phyloP scores from a whole-genome alignment of 2,329 filamentous ascomycete genomes.

The Parastagonospora nodorum region DNA sequence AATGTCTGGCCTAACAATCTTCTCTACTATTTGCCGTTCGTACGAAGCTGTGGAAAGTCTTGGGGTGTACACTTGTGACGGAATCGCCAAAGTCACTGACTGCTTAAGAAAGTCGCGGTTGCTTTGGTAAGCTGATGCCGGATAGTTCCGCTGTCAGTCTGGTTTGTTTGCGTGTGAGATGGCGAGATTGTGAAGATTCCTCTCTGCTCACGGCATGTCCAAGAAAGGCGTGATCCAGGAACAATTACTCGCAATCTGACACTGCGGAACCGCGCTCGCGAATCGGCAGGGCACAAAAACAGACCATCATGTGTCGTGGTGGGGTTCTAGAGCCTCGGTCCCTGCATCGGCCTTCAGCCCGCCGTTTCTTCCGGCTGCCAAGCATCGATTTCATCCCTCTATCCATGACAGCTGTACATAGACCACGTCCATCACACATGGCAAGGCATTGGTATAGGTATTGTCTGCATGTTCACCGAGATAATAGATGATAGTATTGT shows the following conservation, averaged over 20 bases:
- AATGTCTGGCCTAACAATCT: not conserved
- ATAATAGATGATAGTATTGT: not conserved
- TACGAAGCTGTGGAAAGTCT: not conserved
- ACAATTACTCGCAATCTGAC: not conserved
- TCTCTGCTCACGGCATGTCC: too few species aligned
- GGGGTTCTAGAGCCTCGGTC: slow-evolving; percentile 11
- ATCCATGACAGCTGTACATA: not conserved
- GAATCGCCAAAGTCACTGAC: slow-evolving; percentile 5
- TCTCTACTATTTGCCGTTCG: not conserved
- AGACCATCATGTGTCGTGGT: slow-evolving; percentile 11
- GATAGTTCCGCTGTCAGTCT: slow-evolving; percentile 13
- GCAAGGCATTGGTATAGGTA: too few species aligned
- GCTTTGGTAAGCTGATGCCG: slow-evolving; percentile 32
- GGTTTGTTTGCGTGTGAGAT: too few species aligned
- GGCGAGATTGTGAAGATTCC: too few species aligned
- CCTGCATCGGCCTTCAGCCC: slow-evolving; percentile 9
- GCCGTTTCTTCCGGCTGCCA: slow-evolving; percentile 1
- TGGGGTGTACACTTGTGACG: not conserved
- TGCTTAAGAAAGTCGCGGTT: slow-evolving; percentile 25
- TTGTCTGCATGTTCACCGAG: slow-evolving; percentile 3
- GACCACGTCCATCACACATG: too few species aligned
- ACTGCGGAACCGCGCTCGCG: slow-evolving; percentile 6
- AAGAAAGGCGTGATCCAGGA: too few species aligned
- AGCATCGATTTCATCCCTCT: not conserved
- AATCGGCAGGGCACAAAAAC: not conserved